These are phyloP conservation scores for Crotalaria pallida DNA, from an alignment of 306 rosid genomes.

Conservation along the genomic window DNA sequence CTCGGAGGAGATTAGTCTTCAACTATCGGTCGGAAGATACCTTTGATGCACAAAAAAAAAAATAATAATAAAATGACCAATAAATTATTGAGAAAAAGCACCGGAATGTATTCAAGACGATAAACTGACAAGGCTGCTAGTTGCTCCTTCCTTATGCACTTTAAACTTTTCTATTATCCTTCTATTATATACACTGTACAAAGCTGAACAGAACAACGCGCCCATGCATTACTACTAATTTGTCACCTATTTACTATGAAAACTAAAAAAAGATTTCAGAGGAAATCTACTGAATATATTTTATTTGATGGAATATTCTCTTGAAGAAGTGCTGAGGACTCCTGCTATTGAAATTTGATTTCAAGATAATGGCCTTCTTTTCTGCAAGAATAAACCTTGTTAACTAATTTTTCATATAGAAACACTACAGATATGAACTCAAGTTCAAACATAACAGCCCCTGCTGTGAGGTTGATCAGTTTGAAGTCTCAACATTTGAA, in stretches of 20 bases:
- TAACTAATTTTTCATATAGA: not conserved
- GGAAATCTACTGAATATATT: not conserved
- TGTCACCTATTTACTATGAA: constrained; percentile 20
- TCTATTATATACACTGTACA: constrained; percentile 23
- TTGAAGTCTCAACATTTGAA: not conserved
- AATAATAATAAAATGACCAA: no score
- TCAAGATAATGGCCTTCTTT: constrained; percentile 58
- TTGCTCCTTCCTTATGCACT: not conserved
- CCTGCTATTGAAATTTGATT: not conserved
- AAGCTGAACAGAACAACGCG: not conserved
- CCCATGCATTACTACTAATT: constrained; percentile 2
- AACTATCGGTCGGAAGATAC: no score
- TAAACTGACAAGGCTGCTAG: no score
- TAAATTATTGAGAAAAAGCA: no score
- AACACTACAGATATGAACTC: not conserved
- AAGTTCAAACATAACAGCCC: not conserved
- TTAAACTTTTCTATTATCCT: constrained; percentile 6
- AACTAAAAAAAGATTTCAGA: not conserved
- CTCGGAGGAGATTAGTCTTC: no score
- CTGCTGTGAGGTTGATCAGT: not conserved
- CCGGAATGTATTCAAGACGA: no score
- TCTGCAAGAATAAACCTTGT: constrained; percentile 38
- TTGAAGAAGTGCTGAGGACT: not conserved
- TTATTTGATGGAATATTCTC: not conserved
- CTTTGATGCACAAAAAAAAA: no score